Base-by-base conservation (phyloP, 1,284 basidiomycete genomes). In the Takashimella koratensis region DNA sequence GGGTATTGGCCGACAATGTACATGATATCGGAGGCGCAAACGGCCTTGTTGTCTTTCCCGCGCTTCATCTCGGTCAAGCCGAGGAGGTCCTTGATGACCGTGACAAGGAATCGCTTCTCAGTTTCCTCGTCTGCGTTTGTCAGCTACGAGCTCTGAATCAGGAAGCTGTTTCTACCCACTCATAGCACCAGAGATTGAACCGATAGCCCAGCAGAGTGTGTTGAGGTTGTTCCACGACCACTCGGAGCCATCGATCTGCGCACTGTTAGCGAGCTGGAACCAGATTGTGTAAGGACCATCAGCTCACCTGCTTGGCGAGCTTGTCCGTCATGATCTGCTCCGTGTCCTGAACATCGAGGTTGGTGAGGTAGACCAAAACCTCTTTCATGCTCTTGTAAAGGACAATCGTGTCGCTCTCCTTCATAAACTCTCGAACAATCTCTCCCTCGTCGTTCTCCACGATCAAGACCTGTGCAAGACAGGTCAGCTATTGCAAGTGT, bases 221-320 rank as follows among this genome's bases (percentile, higher is more conserved):
- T 98, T 99, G 58, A 98, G 81, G 75, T 98, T 98, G 68, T 95
- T 89, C 96, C 96, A 99, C 27, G 92, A 96, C 96, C 96, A 98
- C 77, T 98, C 96, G 19, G 88, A 86, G 12, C 93, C 92, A 67
- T 97, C 94, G 12, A 97, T 92, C 72, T 76, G 57, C 5, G 25
- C 12, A 20, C 3, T 3, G 41, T 39, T 16, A 36, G 30, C 30
- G 10, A 36, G 8, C 16, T 36, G n/a, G n/a, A n/a, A n/a, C n/a
- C n/a, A n/a, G n/a, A n/a, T n/a, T n/a, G n/a, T n/a, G n/a, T n/a
- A n/a, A n/a, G n/a, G n/a, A n/a, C n/a, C n/a, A n/a, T n/a, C n/a
- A n/a, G 58, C 74, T 65, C 47, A 78, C 78, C 81, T 98, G 96
- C 78, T 94, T 96, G 30, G 89, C 82, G 36, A 98, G 82, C 78